Percentiles rank a stretch among this genome's conserved stretches.
phyloP scores from a whole-genome alignment of 1,284 basidiomycete species.

The Exobasidium cylindrosporum region DNA sequence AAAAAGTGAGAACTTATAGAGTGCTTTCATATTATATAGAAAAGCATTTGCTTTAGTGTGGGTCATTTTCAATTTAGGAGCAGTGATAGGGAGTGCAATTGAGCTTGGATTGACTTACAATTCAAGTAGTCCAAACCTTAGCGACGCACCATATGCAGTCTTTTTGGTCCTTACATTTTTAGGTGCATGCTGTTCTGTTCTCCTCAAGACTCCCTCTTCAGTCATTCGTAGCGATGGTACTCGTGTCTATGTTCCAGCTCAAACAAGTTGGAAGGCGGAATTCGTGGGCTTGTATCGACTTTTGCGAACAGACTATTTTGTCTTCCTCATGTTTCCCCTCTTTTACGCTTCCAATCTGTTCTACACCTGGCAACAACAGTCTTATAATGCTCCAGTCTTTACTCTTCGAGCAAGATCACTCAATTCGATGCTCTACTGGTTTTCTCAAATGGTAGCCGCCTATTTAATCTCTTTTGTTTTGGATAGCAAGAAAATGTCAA shows the following conservation, averaged over 20 bases:
- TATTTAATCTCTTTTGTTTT: slow-evolving; percentile 36
- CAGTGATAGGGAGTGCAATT: slow-evolving; percentile 68
- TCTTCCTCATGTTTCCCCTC: slow-evolving; percentile 41
- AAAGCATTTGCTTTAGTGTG: slow-evolving; percentile 69
- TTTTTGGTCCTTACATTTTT: slow-evolving; percentile 41
- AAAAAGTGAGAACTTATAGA: slow-evolving; percentile 8
- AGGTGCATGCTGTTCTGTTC: slow-evolving; percentile 26
- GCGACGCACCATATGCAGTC: slow-evolving; percentile 29
- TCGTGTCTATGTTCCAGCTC: slow-evolving; percentile 32
- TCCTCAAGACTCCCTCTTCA: slow-evolving; percentile 35
- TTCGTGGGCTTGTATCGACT: slow-evolving; percentile 33
- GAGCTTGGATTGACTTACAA: slow-evolving; percentile 58
- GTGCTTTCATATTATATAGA: too few species aligned
- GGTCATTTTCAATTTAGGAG: slow-evolving; percentile 66
- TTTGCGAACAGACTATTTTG: slow-evolving; percentile 36
- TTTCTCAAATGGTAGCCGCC: slow-evolving; percentile 51
- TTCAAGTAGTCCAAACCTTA: slow-evolving; percentile 13
- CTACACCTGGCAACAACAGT: slow-evolving; percentile 50
- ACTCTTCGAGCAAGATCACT: slow-evolving; percentile 52
- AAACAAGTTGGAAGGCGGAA: slow-evolving; percentile 36
- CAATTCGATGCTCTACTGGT: slow-evolving; percentile 57
- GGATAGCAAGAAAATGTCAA: slow-evolving; percentile 32
- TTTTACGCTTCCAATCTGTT: slow-evolving; percentile 45
- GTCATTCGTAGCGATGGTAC: slow-evolving; percentile 38
- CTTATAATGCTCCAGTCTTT: slow-evolving; percentile 24